Evolutionary conservation across 345 rosid genomes (phyloP).

Genomic region (Hevea brasiliensis): DNA sequence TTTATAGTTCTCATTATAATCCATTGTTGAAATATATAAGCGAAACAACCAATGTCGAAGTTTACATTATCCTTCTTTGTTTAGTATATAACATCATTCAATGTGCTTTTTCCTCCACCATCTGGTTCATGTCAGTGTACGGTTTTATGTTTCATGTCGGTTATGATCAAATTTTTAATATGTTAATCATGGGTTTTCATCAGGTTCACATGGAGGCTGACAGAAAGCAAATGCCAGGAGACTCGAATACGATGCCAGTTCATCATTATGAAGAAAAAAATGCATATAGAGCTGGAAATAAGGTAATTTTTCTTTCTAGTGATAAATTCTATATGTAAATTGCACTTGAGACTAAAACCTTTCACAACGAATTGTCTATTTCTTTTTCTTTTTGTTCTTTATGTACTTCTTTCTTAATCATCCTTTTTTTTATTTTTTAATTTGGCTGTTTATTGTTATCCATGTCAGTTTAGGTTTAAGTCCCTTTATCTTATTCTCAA

Average conservation of each 20-base stretch:
- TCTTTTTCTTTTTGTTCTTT: too few relatives aligned
- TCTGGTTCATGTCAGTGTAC: background rate
- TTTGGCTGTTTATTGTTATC: too few relatives aligned
- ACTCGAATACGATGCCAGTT: conserved; percentile 31
- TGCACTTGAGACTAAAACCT: background rate
- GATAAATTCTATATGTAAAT: background rate
- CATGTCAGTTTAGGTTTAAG: too few relatives aligned
- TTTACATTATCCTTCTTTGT: background rate
- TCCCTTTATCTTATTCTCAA: too few relatives aligned
- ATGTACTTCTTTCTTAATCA: too few relatives aligned
- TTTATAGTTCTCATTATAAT: conserved; percentile 6
- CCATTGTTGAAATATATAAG: conserved; percentile 20
- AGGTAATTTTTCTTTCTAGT: conserved; percentile 45
- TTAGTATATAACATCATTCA: background rate
- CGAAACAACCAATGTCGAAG: background rate
- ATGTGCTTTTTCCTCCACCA: too few relatives aligned
- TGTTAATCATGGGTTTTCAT: background rate
- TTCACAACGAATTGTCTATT: too few relatives aligned
- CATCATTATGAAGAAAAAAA: conserved; percentile 58
- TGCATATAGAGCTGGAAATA: conserved; percentile 70
- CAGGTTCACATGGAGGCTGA: conserved; percentile 98
- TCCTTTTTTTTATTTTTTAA: too few relatives aligned
- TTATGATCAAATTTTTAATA: background rate
- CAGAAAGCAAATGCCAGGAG: conserved; percentile 65
- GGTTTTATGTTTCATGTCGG: background rate